phyloP scores from a whole-genome alignment of 352 stramenopile species.

The Phytophthora capsici region DNA sequence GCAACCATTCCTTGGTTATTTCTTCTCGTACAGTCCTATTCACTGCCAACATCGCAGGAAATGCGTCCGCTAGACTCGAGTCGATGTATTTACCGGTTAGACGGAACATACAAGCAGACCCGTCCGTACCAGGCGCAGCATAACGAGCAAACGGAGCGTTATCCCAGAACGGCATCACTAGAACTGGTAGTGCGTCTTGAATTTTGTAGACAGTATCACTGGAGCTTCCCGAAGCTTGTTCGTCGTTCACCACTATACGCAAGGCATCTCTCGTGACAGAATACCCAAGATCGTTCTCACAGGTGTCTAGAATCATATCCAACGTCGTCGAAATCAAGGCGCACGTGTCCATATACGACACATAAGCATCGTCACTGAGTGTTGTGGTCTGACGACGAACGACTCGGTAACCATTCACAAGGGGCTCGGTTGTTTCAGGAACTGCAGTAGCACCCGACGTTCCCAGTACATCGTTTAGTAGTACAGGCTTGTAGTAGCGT shows the following conservation, averaged over 20 bases:
- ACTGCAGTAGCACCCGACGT: constrained; percentile 6
- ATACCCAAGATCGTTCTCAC: constrained; percentile 38
- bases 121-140: constrained; percentile 41
- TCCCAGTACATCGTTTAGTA: constrained; percentile 43
- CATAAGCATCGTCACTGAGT: constrained; percentile 24
- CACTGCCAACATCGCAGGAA: constrained; percentile 25
- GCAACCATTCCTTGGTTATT: constrained; percentile 50
- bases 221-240: constrained; percentile 6
- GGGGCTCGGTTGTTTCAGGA: constrained; percentile 4
- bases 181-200: constrained; percentile 39
- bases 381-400: constrained; percentile 10
- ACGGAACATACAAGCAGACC: constrained; percentile 52
- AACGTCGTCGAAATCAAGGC: constrained; percentile 31
- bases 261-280: constrained; percentile 29
- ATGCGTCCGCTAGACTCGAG: constrained; percentile 6
- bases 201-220: constrained; percentile 37
- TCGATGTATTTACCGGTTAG: constrained; percentile 44
- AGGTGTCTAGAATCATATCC: constrained; percentile 37
- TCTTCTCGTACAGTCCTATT: constrained; percentile 30
- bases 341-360: constrained; percentile 34
- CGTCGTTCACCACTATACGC: constrained; percentile 33
- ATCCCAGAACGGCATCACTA: constrained; percentile 59
- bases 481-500: constrained; percentile 39
- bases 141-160: constrained; percentile 35
- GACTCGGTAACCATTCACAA: constrained; percentile 38